phyloP scores from a whole-genome alignment of 108 stramenopile genomes.

The Chaetoceros muelleri region DNA sequence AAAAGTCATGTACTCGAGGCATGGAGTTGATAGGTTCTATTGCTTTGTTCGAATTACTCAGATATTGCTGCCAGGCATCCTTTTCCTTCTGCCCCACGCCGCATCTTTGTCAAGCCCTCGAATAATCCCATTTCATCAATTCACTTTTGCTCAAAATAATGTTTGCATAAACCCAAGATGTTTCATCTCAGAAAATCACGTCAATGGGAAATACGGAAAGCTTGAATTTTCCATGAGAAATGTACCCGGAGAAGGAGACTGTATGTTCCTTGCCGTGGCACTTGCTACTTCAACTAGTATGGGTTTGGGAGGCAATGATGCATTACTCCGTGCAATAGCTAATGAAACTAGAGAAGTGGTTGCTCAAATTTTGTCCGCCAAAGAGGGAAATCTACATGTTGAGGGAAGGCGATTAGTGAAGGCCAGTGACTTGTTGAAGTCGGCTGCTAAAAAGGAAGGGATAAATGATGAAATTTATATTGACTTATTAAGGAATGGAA shows the following conservation, averaged over 20 bases:
- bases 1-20: too few species aligned
- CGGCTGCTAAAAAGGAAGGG: slow-evolving; percentile 41
- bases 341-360: slow-evolving; percentile 41
- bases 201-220: not conserved
- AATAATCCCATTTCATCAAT: slow-evolving; percentile 3
- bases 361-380: slow-evolving; percentile 41
- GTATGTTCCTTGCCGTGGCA: slow-evolving; percentile 62
- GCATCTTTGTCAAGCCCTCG: too few species aligned
- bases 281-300: slow-evolving; percentile 43
- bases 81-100: too few species aligned
- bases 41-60: too few species aligned
- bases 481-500: slow-evolving; percentile 30
- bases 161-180: slow-evolving; percentile 17
- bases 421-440: slow-evolving; percentile 27
- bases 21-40: too few species aligned
- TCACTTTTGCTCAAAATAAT: slow-evolving; percentile 25
- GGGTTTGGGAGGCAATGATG: slow-evolving; percentile 36
- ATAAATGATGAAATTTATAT: slow-evolving; percentile 38
- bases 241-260: slow-evolving; percentile 68
- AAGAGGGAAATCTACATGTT: slow-evolving; percentile 34
- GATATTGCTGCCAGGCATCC: too few species aligned
- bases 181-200: slow-evolving; percentile 6
- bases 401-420: slow-evolving; percentile 33
- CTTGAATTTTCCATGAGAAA: slow-evolving; percentile 42
- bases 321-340: slow-evolving; percentile 25